Evolutionary conservation across 257 asterid genomes (phyloP).

Genomic region (Linaria vulgaris): DNA sequence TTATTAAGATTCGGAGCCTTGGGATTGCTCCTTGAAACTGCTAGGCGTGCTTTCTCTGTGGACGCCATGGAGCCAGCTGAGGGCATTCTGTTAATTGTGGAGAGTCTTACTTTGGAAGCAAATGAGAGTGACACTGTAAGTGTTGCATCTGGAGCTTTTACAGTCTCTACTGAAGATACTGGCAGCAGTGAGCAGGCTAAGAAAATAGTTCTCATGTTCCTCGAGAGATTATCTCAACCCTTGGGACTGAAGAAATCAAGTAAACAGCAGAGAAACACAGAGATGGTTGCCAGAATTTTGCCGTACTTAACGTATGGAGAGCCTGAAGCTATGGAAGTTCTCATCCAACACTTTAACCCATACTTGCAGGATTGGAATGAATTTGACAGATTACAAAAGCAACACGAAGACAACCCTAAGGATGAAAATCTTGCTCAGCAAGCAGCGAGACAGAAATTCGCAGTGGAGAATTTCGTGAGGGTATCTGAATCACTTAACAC

Average conservation of each 20-base stretch:
- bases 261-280: constrained; percentile 97
- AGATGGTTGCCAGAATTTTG: constrained; percentile 97
- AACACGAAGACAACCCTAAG: constrained; percentile 64
- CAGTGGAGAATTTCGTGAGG: constrained; percentile 90
- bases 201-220: constrained; percentile 92
- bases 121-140: constrained; percentile 85
- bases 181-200: constrained; percentile 96
- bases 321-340: constrained; percentile 98
- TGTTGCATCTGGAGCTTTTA: constrained; percentile 69
- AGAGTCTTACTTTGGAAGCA: constrained; percentile 93
- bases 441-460: constrained; percentile 79
- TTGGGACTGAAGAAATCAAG: constrained; percentile 83
- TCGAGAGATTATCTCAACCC: constrained; percentile 94
- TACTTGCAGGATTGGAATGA: constrained; percentile 81
- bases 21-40: constrained; percentile 91
- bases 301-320: constrained; percentile 98
- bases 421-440: constrained; percentile 72
- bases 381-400: constrained; percentile 75
- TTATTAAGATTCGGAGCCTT: constrained; percentile 79
- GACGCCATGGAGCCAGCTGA: constrained; percentile 99
- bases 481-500: constrained; percentile 94
- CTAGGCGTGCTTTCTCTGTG: constrained; percentile 93
- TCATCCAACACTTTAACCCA: constrained; percentile 92
- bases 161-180: constrained; percentile 79
- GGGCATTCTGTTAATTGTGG: constrained; percentile 93